Base-by-base conservation (phyloP, 306 rosid genomes). In the Vigna mungo region DNA sequence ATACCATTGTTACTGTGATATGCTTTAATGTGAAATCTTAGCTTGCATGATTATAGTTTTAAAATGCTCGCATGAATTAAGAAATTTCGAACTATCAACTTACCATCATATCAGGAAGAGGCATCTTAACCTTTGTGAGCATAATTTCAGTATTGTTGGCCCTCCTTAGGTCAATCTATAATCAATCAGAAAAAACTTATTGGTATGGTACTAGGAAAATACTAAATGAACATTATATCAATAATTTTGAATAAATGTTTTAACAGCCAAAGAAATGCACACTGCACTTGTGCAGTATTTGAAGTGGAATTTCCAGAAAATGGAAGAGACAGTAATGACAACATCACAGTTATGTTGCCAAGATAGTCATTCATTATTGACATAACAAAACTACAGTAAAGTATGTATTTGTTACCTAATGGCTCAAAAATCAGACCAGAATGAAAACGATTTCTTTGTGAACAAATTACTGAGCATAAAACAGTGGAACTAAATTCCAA, bases 51-150 rank as follows among this genome's bases (percentile, higher is more conserved):
- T 15, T 69, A 32, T 61, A 75, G 36, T 52, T 30, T 65, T n/a
- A 48, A 62, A 53, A 32, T 68, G 62, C n/a, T 43, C 30, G 46
- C 39, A n/a, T 62, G 51, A 81, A 58, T 72, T 69, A 60, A 68
- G 60, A 79, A 69, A 58, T 76, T 68, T 81, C 20, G 4, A 62
- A 64, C 68, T 39, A 62, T 65, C 51, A 71, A 76, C 96, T 89
- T 87, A 94, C 98, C 98, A 94, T 89, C 92, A 94, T 92, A 81
- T 94, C 98, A 74, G 98, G 85, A 63, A 94, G 97, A n/a, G 97
- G 97, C 97, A 94, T 94, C 96, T 93, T 92, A 80, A 94, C 96
- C 88, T 94, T 92, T 56, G 97, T 94, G 72, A 92, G 98, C 98
- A 92, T 92, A 85, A 94, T 94, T 88, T 92, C 96, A 63, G 97